Base-by-base conservation (phyloP, 2,329 filamentous ascomycete species). In the Didymella segeticola region DNA sequence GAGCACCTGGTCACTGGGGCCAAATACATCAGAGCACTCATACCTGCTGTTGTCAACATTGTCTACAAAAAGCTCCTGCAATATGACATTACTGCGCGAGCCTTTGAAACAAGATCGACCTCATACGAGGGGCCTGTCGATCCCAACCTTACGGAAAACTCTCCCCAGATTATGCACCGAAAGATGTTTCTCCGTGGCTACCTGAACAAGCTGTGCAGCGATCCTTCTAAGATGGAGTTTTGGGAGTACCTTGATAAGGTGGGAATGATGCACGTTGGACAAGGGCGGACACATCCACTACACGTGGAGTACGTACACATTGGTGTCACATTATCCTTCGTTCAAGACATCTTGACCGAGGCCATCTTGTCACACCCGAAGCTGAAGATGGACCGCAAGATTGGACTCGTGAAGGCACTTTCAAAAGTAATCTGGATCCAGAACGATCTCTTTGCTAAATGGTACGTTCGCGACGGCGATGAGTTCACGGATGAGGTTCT, bases 401-500 rank as follows among this genome's bases (percentile, higher is more conserved):
- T 89, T 15, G 87, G 84, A 19, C 81, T 93, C 4, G 82, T 93
- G 39, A 89, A 88, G 70, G 90, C 90, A 1, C 79, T 93, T 19
- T 86, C 86, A 58, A 93, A 95, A 73, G 86, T 93, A 22, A 87
- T 93, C 60, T 93, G 90, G 89, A 92, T 93, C 62, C 90, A 93
- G 75, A 93, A 93, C 69, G 90, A 93, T 72, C 80, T 93, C 25
- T 90, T 93, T 72, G 88, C 89, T n/a, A 89, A 89, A 72, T 93
- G 89, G 87, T 89, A 91, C 65, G 84, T 90, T 29, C 80, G 83
- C 27, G 87, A 90, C 60, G 86, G 87, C 43, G 83, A 86, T 29
- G 88, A 90, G 72, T 82, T 75, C 56, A 74, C 68, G 20, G 77
- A 80, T 4, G 76, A 77, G 56, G 74, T 75, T 19, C 64, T 78